A percentile compares a stretch with the other conserved stretches of the same genome.
phyloP scores from a whole-genome alignment of 345 rosid genomes.

The Dipteronia sinensis region DNA sequence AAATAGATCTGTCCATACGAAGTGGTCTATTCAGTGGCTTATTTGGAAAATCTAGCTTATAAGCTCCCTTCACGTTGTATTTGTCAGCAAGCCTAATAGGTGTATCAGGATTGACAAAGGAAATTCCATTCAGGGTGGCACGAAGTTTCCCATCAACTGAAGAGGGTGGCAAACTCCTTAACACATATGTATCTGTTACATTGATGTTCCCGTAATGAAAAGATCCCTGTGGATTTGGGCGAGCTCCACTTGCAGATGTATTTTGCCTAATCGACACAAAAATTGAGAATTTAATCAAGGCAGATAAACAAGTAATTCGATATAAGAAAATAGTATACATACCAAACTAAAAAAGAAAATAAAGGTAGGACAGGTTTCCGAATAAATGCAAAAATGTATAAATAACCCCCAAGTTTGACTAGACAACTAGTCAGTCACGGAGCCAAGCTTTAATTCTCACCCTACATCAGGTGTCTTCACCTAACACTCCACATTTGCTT shows the following conservation, averaged over 20 bases:
- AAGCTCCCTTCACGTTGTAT: conserved; percentile 68
- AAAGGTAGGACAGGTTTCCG: not conserved
- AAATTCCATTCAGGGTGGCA: conserved; percentile 80
- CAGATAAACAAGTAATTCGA: not conserved
- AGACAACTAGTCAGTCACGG: not conserved
- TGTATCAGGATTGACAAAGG: conserved; percentile 67
- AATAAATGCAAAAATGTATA: not conserved
- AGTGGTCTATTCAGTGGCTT: conserved; percentile 65
- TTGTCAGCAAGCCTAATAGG: conserved; percentile 82
- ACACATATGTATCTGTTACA: conserved; percentile 64
- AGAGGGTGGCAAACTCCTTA: conserved; percentile 70
- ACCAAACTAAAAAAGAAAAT: not conserved
- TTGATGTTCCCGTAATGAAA: conserved; percentile 89
- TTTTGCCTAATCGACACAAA: conserved; percentile 63
- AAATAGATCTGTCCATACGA: conserved; percentile 59
- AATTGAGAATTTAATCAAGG: not conserved
- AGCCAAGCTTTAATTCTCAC: too few species aligned
- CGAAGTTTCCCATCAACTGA: conserved; percentile 59
- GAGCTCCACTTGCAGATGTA: conserved; percentile 90
- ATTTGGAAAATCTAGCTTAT: conserved; percentile 86
- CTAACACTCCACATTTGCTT: not conserved
- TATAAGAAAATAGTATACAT: not conserved
- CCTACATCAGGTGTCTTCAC: not conserved
- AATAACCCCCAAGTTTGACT: not conserved
- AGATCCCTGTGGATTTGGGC: conserved; percentile 98